Percentiles rank a stretch among this genome's conserved stretches.
Conservation (phyloP, 306 rosid genomes). For the Betula pendula region DNA sequence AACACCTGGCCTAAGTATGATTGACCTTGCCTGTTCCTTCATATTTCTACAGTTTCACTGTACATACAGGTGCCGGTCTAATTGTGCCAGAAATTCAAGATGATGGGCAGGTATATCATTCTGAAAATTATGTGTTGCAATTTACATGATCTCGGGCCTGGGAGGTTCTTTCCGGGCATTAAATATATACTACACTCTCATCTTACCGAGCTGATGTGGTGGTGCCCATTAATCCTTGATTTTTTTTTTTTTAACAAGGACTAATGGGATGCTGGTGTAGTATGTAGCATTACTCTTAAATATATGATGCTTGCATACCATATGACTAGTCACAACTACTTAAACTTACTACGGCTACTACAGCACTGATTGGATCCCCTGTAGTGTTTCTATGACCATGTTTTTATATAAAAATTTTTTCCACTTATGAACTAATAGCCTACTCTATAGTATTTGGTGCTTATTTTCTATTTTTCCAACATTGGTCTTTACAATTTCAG, state of each 20-base stretch:
- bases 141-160: constrained; percentile 19
- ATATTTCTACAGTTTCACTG: constrained; percentile 55
- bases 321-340: constrained; percentile 14
- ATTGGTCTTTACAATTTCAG: constrained; percentile 44
- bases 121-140: constrained; percentile 2
- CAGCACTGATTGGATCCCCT: neutral
- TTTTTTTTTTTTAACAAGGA: too few species aligned
- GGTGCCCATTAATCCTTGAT: too few species aligned
- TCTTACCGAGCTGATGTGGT: too few species aligned
- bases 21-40: neutral
- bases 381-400: neutral
- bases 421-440: neutral
- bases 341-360: neutral
- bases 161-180: constrained; percentile 14
- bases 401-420: neutral
- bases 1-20: neutral
- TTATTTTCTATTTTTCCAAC: constrained; percentile 18
- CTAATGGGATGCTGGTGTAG: too few species aligned
- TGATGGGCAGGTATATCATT: constrained; percentile 61
- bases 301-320: constrained; percentile 14
- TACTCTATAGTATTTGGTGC: constrained; percentile 7
- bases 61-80: constrained; percentile 91
- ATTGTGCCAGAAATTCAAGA: constrained; percentile 85
- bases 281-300: too few species aligned
- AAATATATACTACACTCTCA: too few species aligned